Conservation (phyloP, 805 yeast species). For the Priceomyces fermenticarens region DNA sequence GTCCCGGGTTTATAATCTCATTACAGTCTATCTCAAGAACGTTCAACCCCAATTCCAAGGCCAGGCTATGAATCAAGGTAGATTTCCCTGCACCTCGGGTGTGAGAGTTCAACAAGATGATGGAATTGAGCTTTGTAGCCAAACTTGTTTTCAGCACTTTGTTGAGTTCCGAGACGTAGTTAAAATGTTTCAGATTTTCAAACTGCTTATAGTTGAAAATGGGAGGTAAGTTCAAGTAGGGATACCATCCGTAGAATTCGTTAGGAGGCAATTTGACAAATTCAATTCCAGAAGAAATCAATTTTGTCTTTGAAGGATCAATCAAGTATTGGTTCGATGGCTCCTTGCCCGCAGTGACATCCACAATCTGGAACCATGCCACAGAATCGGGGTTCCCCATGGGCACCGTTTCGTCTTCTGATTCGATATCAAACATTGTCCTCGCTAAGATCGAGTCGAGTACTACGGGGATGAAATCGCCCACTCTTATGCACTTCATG, state of each 20-base stretch:
- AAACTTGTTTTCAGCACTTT: conserved; percentile 56
- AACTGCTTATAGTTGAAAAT: conserved; percentile 31
- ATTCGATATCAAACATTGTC: conserved; percentile 42
- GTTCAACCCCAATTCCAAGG: conserved; percentile 62
- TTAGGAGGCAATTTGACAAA: conserved; percentile 33
- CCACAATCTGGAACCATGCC: conserved; percentile 81
- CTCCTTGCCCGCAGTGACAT: conserved; percentile 37
- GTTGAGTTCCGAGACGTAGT: conserved; percentile 48
- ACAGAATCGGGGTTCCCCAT: conserved; percentile 64
- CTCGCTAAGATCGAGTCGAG: conserved; percentile 68
- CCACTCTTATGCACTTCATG: conserved; percentile 56
- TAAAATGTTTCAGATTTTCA: conserved; percentile 21
- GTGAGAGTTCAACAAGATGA: conserved; percentile 64
- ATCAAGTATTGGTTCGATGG: conserved; percentile 48
- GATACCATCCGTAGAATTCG: conserved; percentile 40
- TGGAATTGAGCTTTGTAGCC: conserved; percentile 48
- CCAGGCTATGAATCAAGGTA: conserved; percentile 53
- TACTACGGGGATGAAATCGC: conserved; percentile 73
- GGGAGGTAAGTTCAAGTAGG: conserved; percentile 44
- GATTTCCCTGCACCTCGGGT: conserved; percentile 80
- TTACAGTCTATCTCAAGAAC: conserved; percentile 67
- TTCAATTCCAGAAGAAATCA: conserved; percentile 66
- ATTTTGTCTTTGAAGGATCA: conserved; percentile 64
- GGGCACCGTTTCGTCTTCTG: conserved; percentile 40
- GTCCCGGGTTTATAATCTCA: conserved; percentile 63